These are phyloP conservation scores for Hymenoscyphus infarciens DNA, from an alignment of 2,329 filamentous ascomycete genomes.

Conservation along the genomic window DNA sequence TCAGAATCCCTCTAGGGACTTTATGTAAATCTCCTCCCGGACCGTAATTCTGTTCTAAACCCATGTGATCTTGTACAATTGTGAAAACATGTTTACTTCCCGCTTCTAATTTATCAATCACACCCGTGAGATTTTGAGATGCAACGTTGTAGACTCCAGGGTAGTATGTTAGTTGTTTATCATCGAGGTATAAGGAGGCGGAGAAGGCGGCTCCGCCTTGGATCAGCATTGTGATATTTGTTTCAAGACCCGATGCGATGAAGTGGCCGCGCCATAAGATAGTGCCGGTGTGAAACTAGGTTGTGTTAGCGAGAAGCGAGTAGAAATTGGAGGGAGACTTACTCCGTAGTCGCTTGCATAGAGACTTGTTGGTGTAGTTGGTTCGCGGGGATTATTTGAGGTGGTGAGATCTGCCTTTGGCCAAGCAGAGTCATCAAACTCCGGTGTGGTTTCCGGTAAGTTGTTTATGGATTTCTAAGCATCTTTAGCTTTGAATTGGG, in stretches of 20 bases:
- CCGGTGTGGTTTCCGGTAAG: conserved; percentile 59
- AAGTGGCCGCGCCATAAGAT: conserved; percentile 69
- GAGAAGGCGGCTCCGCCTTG: conserved; percentile 61
- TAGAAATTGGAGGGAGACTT: not conserved
- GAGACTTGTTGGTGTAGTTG: conserved; percentile 57
- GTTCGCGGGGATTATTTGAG: conserved; percentile 41
- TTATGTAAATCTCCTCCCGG: conserved; percentile 58
- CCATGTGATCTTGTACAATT: conserved; percentile 68
- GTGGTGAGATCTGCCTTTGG: conserved; percentile 41
- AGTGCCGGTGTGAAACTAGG: conserved; percentile 61
- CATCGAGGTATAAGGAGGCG: conserved; percentile 56
- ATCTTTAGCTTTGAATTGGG: not conserved
- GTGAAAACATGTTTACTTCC: conserved; percentile 68
- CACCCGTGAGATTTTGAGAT: not conserved
- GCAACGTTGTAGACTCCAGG: not conserved
- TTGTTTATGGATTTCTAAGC: conserved; percentile 65
- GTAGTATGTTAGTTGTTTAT: conserved; percentile 44
- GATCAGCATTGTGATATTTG: conserved; percentile 51
- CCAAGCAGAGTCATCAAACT: conserved; percentile 68
- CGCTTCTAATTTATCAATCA: not conserved
- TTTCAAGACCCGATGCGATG: conserved; percentile 56
- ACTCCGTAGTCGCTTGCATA: conserved; percentile 66
- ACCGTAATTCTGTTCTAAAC: conserved; percentile 60
- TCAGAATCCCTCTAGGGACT: conserved; percentile 54
- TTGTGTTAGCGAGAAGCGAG: not conserved